Base-by-base conservation (phyloP, 305 asterid genomes). In the Fraxinus sp. region DNA sequence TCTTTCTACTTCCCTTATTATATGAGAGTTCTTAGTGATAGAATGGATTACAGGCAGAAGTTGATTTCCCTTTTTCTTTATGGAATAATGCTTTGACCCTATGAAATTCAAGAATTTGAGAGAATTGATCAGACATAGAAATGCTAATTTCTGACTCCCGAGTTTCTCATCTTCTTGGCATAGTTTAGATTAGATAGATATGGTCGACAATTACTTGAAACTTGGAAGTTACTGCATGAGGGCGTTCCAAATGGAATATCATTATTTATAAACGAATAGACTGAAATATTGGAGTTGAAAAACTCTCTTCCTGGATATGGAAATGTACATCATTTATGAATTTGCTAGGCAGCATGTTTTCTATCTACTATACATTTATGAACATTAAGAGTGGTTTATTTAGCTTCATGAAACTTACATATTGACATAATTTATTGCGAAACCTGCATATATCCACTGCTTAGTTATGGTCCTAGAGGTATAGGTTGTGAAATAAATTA, bases 121-220 rank as follows among this genome's bases (percentile, higher is more conserved):
- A 24, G 73, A 64, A 32, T 70, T 10, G 7, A 41, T 72, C 43
- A 59, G 73, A 77, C 41, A 62, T 77, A 22, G 35, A 13, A 16
- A 43, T 72, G 30, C 20, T 22, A 35, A 37, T 10, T 22, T 26
- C 9, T 7, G 32, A 39, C 41, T n/a, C 36, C 52, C 77, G 74
- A 49, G 39, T 80, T 77, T 6, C 36, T 66, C 55, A 74, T 52
- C 79, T 26, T 2, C 73, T 35, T 57, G 33, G 59, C 66, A 4
- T 35, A 10, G 75, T 79, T 80, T 78, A 71, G n/a, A 35, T 18
- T 83, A 78, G 62, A 80, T 52, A 78, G 64, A 86, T 80, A 77
- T 28, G 73, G 77, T 75, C 11, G 26, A 80, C 7, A 36, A 36
- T 36, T 64, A 43, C 59, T 20, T 81, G 79, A 33, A 36, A 36